Conservation (phyloP, 2,329 filamentous ascomycete species). For the Dactylellina sp. region DNA sequence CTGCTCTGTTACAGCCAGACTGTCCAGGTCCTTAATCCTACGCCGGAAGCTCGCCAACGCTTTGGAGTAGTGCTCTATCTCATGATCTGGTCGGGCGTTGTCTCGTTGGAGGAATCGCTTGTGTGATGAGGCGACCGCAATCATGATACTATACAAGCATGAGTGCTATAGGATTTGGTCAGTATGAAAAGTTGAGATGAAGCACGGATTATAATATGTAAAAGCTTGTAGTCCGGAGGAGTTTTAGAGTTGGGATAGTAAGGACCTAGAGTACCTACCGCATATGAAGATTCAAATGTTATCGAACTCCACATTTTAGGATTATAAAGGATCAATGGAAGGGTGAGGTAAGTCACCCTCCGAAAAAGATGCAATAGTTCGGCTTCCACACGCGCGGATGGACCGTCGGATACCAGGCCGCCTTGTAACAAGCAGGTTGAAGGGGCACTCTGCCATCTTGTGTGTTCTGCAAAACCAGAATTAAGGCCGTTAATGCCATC, state of each 20-base stretch:
- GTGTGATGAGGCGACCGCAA: slow-evolving; percentile 38
- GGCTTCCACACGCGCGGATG: slow-evolving; percentile 21
- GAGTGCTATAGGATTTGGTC: slow-evolving; percentile 18
- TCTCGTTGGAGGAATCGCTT: slow-evolving; percentile 22
- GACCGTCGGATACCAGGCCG: neutral
- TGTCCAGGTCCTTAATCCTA: slow-evolving; percentile 10
- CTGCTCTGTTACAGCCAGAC: slow-evolving; percentile 4
- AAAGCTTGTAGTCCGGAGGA: too few relatives aligned
- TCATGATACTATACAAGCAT: slow-evolving; percentile 33
- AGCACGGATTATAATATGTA: too few relatives aligned
- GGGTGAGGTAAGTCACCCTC: slow-evolving; percentile 36
- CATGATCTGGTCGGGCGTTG: slow-evolving; percentile 11
- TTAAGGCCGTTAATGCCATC: too few relatives aligned
- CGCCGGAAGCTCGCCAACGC: slow-evolving; percentile 32
- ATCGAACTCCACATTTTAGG: slow-evolving; percentile 16
- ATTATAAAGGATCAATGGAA: slow-evolving; percentile 40
- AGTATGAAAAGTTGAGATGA: neutral
- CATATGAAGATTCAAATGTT: slow-evolving; percentile 36
- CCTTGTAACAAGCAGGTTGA: slow-evolving; percentile 47
- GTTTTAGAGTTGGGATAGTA: too few relatives aligned
- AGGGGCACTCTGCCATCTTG: slow-evolving; percentile 48
- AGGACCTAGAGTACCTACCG: slow-evolving; percentile 15
- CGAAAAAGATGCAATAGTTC: slow-evolving; percentile 44
- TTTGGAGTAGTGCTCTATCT: slow-evolving; percentile 37
- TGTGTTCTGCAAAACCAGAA: neutral